Conservation (phyloP, 306 rosid genomes). For the Trichosanthes truncata region DNA sequence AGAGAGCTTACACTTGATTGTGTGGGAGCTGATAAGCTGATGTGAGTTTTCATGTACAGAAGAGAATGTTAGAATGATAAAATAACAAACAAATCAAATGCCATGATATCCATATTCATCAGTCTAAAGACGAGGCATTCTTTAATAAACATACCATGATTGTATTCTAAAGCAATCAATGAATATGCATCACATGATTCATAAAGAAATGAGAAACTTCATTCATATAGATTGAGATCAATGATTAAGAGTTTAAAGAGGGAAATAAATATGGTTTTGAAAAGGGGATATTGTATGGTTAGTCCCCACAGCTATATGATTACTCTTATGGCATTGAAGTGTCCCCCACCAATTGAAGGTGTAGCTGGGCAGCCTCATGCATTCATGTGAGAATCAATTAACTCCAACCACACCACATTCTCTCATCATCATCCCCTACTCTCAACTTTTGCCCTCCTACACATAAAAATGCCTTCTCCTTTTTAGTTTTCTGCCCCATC, state of each 20-base stretch:
- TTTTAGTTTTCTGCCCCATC: constrained; percentile 11
- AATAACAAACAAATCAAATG: not conserved
- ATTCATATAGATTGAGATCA: constrained; percentile 3
- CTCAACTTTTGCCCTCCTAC: constrained; percentile 11
- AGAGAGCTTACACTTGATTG: constrained; percentile 1
- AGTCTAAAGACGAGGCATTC: not conserved
- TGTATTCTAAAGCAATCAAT: constrained; percentile 4
- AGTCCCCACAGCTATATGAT: constrained; percentile 38
- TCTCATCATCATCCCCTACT: constrained; percentile 34
- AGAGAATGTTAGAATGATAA: not conserved
- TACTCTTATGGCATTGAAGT: constrained; percentile 19
- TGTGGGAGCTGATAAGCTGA: constrained; percentile 3
- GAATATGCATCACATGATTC: not conserved
- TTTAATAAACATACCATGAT: not conserved
- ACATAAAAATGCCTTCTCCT: constrained; percentile 28
- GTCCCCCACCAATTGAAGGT: constrained; percentile 20
- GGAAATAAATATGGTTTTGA: constrained; percentile 3
- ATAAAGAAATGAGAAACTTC: not conserved
- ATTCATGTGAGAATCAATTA: constrained; percentile 59
- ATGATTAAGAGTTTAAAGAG: constrained; percentile 4
- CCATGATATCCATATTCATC: not conserved
- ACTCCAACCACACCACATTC: constrained; percentile 41
- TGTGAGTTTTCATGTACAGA: not conserved
- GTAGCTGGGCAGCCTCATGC: constrained; percentile 63
- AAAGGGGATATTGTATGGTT: not conserved